A percentile compares a stretch with the other conserved stretches of the same genome.
phyloP scores from a whole-genome alignment of 208 protist species.

The Leptomonas pyrrhocoris region DNA sequence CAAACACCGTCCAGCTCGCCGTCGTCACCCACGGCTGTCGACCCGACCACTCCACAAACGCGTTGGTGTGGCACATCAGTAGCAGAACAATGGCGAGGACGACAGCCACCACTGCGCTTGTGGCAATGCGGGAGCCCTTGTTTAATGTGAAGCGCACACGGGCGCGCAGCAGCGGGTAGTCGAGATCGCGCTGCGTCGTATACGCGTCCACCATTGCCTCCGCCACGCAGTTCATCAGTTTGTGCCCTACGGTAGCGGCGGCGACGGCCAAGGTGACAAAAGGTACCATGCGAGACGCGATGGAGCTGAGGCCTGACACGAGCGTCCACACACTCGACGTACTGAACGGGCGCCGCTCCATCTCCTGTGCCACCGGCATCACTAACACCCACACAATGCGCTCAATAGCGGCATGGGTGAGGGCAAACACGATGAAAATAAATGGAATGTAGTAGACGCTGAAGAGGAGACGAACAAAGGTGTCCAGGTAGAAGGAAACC shows the following conservation, averaged over 20 bases:
- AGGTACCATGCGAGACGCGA: constrained; percentile 59
- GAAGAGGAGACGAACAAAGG: constrained; percentile 68
- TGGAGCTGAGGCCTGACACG: constrained; percentile 55
- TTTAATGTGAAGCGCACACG: constrained; percentile 63
- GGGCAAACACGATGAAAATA: constrained; percentile 58
- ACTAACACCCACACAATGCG: constrained; percentile 86
- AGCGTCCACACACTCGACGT: constrained; percentile 60
- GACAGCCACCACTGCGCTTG: constrained; percentile 47
- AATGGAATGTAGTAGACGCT: constrained; percentile 77
- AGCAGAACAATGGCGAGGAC: constrained; percentile 29
- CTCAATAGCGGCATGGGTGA: constrained; percentile 84
- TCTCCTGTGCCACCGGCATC: constrained; percentile 78
- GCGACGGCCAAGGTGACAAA: constrained; percentile 67
- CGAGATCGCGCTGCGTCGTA: constrained; percentile 54
- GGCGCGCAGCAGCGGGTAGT: constrained; percentile 77
- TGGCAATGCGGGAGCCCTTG: constrained; percentile 42
- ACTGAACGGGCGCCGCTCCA: constrained; percentile 73
- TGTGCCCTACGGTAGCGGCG: constrained; percentile 72
- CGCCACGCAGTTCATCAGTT: constrained; percentile 69
- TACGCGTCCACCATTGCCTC: constrained; percentile 84
- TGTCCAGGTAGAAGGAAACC: constrained; percentile 71
- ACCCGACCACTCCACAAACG: constrained; percentile 47
- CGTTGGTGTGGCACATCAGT: constrained; percentile 54
- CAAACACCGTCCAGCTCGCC: constrained; percentile 23
- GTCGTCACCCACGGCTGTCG: constrained; percentile 38